These are phyloP conservation scores for Rhizopogon vinicolor DNA, from an alignment of 768 basidiomycete genomes.

Conservation along the genomic window DNA sequence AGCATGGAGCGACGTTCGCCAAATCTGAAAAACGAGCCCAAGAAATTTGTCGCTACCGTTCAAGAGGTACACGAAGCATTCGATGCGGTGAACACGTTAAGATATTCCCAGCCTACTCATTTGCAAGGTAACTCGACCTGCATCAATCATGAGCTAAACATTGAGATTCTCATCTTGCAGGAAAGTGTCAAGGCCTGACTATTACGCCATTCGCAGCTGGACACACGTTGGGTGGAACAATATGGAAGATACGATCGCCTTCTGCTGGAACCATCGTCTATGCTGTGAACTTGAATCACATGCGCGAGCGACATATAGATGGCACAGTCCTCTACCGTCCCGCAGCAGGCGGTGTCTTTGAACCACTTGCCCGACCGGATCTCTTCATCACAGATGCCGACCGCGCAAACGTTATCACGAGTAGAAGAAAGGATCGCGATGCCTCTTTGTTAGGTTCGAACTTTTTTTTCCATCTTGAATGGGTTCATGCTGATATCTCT, in stretches of 20 bases:
- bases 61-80: conserved; percentile 92
- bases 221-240: conserved; percentile 92
- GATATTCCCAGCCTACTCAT: conserved; percentile 95
- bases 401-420: conserved; percentile 74
- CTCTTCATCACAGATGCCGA: conserved; percentile 93
- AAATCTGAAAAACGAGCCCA: conserved; percentile 19
- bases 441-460: conserved; percentile 75
- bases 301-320: conserved; percentile 91
- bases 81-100: conserved; percentile 83
- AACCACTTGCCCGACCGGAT: conserved; percentile 85
- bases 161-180: conserved; percentile 29
- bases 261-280: conserved; percentile 95
- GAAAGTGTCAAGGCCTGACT: conserved; percentile 88
- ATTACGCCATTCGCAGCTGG: conserved; percentile 95
- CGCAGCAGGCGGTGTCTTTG: conserved; percentile 74
- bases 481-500: neutral
- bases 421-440: conserved; percentile 87
- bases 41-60: conserved; percentile 69
- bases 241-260: conserved; percentile 99
- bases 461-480: neutral
- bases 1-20: conserved; percentile 1
- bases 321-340: conserved; percentile 83
- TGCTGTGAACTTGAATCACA: conserved; percentile 94
- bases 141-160: neutral
- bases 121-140: conserved; percentile 62